phyloP scores from a whole-genome alignment of 306 rosid species.

The Cucurbita maxima region DNA sequence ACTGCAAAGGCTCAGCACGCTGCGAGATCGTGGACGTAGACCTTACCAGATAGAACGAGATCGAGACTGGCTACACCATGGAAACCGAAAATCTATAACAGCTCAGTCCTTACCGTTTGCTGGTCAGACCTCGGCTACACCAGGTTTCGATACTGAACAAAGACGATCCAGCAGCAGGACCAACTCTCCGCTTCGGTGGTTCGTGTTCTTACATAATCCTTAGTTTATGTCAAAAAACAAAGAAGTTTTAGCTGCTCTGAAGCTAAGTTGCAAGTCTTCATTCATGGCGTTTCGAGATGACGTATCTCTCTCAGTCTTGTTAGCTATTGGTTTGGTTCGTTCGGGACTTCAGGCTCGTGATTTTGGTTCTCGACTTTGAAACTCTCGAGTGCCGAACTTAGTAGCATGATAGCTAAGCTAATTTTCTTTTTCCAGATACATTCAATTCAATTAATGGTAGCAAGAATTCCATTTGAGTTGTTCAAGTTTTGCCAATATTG shows the following conservation, averaged over 20 bases:
- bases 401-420: background rate
- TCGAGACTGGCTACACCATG: background rate
- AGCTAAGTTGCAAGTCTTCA: background rate
- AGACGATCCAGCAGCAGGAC: background rate
- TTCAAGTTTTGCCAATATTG: background rate
- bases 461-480: background rate
- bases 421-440: background rate
- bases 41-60: background rate
- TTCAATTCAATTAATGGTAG: background rate
- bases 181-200: background rate
- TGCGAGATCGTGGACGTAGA: constrained; percentile 34
- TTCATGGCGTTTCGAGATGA: background rate
- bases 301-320: background rate
- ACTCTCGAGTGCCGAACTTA: background rate
- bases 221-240: background rate
- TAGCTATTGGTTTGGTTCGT: background rate
- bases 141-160: background rate
- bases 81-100: background rate
- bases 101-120: background rate
- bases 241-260: background rate
- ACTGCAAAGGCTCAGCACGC: constrained; percentile 86
- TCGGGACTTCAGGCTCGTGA: background rate
- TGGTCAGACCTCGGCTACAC: background rate
- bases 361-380: background rate
- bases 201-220: background rate